phyloP scores from a whole-genome alignment of 176 grass and related monocot genomes.

The Eragrostis curvula region DNA sequence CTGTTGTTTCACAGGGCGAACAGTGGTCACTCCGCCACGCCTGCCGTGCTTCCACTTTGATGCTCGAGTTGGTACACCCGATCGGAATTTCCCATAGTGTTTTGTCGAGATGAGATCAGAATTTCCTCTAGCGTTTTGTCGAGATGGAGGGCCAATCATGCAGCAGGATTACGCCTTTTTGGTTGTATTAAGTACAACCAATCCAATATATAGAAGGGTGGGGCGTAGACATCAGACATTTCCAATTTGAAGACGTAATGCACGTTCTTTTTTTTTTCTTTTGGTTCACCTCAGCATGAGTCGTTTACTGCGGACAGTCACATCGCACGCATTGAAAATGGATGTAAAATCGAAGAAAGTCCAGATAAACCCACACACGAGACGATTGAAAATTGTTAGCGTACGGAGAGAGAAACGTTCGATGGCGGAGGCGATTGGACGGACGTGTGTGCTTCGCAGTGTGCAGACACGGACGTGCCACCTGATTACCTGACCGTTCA shows the following conservation, averaged over 20 bases:
- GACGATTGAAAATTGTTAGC: not conserved
- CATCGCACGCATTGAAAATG: not conserved
- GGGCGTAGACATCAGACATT: not conserved
- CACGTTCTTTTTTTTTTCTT: not conserved
- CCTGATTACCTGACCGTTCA: not conserved
- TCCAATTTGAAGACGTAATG: not conserved
- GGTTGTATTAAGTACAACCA: not conserved
- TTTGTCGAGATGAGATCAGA: not conserved
- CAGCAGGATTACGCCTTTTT: not conserved
- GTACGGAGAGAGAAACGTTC: not conserved
- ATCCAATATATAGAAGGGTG: not conserved
- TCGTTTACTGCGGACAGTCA: too few relatives aligned
- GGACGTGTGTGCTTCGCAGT: not conserved
- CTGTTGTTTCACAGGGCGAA: slow-evolving; percentile 18
- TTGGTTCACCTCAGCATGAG: too few relatives aligned
- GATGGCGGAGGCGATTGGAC: not conserved
- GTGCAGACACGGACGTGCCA: slow-evolving; percentile 9
- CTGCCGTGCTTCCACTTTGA: not conserved
- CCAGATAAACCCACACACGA: not conserved
- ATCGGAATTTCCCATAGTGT: not conserved
- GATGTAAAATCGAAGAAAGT: not conserved
- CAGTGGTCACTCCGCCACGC: not conserved
- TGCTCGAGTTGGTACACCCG: slow-evolving; percentile 5
- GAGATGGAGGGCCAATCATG: not conserved
- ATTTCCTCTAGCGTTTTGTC: not conserved